Conservation (phyloP, 495 filamentous ascomycete species). For the Pyrenopolyporus hunteri region DNA sequence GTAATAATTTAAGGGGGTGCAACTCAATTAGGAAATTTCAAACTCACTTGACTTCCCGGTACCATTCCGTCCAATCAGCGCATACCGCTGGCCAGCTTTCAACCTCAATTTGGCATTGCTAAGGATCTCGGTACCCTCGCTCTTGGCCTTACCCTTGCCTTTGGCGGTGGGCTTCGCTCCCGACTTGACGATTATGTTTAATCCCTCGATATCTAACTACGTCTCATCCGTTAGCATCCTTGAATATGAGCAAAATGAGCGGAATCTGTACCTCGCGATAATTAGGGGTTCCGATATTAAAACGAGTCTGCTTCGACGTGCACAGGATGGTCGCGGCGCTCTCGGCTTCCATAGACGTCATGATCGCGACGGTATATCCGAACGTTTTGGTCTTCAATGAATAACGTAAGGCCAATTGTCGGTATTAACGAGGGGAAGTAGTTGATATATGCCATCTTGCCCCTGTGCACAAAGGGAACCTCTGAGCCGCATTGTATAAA, state of each 20-base stretch:
- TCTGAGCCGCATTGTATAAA: constrained; percentile 7
- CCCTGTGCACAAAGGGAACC: neutral
- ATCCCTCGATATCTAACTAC: constrained; percentile 70
- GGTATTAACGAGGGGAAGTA: neutral
- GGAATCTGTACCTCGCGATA: constrained; percentile 54
- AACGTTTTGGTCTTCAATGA: neutral
- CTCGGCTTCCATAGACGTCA: constrained; percentile 57
- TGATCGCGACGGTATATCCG: constrained; percentile 15
- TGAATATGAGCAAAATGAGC: neutral
- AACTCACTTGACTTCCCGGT: constrained; percentile 77
- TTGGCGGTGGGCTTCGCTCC: constrained; percentile 38
- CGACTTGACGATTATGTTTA: constrained; percentile 66
- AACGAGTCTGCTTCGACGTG: constrained; percentile 64
- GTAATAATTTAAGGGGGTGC: no score
- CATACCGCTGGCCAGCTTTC: constrained; percentile 74
- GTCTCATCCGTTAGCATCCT: constrained; percentile 1
- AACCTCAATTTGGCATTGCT: constrained; percentile 69
- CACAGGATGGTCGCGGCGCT: constrained; percentile 56
- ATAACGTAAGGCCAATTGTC: neutral
- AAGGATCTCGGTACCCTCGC: constrained; percentile 69
- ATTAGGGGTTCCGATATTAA: constrained; percentile 59
- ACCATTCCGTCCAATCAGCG: constrained; percentile 77
- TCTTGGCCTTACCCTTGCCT: constrained; percentile 58
- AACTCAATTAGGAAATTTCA: neutral
- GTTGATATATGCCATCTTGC: constrained; percentile 5